Conservation (phyloP, 176 grass and related monocot genomes). For the Rhynchospora breviuscula region DNA sequence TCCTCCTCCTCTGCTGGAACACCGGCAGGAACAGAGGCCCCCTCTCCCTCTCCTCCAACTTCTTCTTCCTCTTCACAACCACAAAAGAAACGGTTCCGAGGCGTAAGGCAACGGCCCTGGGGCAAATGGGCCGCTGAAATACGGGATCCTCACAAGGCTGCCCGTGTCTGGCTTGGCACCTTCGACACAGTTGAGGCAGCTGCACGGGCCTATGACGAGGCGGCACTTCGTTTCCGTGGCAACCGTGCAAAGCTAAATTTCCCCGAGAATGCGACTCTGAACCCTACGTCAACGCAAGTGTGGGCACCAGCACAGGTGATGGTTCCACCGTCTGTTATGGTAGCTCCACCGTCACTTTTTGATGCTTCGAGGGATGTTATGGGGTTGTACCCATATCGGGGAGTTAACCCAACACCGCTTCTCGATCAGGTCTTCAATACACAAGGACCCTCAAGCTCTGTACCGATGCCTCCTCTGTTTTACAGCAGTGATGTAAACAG, state of each 20-base stretch:
- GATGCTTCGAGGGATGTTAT: constrained; percentile 17
- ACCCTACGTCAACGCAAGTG: neutral
- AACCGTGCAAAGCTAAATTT: constrained; percentile 76
- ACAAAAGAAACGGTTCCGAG: constrained; percentile 43
- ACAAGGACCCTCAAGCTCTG: neutral
- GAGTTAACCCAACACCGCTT: neutral
- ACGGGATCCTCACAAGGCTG: constrained; percentile 65
- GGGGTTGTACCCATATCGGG: neutral
- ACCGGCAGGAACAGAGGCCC: neutral
- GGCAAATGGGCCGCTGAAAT: constrained; percentile 94
- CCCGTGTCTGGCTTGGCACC: constrained; percentile 89
- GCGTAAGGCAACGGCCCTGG: constrained; percentile 76
- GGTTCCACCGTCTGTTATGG: neutral
- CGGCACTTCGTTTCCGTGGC: constrained; percentile 59
- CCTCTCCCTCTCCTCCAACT: neutral
- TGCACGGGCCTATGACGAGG: constrained; percentile 70
- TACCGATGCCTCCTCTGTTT: constrained; percentile 14
- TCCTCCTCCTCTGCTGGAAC: constrained; percentile 7
- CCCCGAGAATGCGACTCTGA: constrained; percentile 40
- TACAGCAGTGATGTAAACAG: constrained; percentile 8
- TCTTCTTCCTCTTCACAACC: constrained; percentile 4
- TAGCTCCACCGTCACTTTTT: constrained; percentile 22
- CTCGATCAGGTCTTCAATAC: neutral
- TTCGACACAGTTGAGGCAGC: constrained; percentile 76
- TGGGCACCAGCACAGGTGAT: neutral